phyloP scores from a whole-genome alignment of 768 basidiomycete species.

The Boletus tomentosulus region DNA sequence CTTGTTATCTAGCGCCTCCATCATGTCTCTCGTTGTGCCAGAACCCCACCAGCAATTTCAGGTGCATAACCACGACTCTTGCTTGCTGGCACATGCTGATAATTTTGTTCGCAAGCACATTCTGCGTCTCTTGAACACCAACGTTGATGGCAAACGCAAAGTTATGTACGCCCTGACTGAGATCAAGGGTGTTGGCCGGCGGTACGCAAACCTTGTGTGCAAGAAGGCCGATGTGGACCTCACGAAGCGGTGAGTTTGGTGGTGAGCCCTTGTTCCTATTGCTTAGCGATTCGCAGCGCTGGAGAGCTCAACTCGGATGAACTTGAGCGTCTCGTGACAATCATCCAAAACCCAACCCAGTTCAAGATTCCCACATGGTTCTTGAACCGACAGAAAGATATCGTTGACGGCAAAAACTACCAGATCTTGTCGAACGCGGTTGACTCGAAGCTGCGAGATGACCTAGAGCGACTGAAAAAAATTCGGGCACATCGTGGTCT shows the following conservation, averaged over 20 bases:
- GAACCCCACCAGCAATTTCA: conserved; percentile 96
- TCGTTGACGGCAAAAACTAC: conserved; percentile 93
- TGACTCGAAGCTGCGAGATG: conserved; percentile 97
- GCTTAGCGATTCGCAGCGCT: conserved; percentile 52
- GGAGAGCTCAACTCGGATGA: conserved; percentile 99
- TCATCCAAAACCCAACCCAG: conserved; percentile 98
- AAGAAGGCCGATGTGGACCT: conserved; percentile 99
- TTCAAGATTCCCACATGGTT: conserved; percentile 99
- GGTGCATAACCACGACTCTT: conserved; percentile 39
- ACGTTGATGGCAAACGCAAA: conserved; percentile 99
- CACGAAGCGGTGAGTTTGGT: conserved; percentile 83
- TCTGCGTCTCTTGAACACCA: conserved; percentile 97
- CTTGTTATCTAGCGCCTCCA: conserved; percentile 12
- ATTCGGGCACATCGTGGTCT: conserved; percentile 95
- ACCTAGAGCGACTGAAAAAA: conserved; percentile 98
- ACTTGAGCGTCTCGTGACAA: conserved; percentile 96
- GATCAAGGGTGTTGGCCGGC: conserved; percentile 99
- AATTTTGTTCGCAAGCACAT: conserved; percentile 67
- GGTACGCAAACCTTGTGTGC: conserved; percentile 98
- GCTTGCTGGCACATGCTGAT: conserved; percentile 1
- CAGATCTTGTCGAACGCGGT: conserved; percentile 96
- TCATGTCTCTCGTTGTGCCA: conserved; percentile 96
- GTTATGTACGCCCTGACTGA: conserved; percentile 99
- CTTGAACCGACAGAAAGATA: conserved; percentile 98
- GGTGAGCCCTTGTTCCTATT: not conserved